phyloP scores from a whole-genome alignment of 192 early-diverging fungal species.

The Backusella macrospora region DNA sequence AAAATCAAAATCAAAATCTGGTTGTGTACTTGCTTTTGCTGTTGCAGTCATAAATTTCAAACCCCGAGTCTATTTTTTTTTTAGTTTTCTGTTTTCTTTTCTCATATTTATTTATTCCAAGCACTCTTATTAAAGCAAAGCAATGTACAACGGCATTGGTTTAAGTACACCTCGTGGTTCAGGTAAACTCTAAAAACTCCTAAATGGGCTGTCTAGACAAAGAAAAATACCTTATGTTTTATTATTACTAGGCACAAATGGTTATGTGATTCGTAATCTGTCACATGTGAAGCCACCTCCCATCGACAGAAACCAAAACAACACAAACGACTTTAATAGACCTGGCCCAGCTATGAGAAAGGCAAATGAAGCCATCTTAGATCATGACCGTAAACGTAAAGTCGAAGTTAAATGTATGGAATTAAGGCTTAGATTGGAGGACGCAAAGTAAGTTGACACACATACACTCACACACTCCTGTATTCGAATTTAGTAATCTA shows the following conservation, averaged over 20 bases:
- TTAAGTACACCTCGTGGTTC: constrained; percentile 77
- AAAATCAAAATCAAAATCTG: neutral
- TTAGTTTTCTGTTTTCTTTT: neutral
- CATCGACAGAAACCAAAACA: constrained; percentile 43
- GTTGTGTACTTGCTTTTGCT: too few species aligned
- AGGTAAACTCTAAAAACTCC: constrained; percentile 37
- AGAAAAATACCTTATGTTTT: neutral
- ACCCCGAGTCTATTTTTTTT: too few species aligned
- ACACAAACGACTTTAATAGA: constrained; percentile 25
- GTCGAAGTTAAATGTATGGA: constrained; percentile 86
- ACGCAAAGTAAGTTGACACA: constrained; percentile 53
- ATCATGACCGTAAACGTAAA: constrained; percentile 86
- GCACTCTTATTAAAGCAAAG: neutral
- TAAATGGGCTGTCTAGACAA: too few species aligned
- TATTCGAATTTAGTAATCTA: neutral
- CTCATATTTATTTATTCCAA: constrained; percentile 2
- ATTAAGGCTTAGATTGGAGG: constrained; percentile 81
- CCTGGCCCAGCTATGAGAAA: constrained; percentile 42
- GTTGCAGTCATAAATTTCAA: too few species aligned
- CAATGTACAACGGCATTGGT: constrained; percentile 83
- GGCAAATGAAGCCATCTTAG: constrained; percentile 78
- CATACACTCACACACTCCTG: neutral
- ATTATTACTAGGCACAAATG: constrained; percentile 75
- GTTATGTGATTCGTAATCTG: constrained; percentile 91
- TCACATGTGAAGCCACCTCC: constrained; percentile 67